Evolutionary conservation across 331 rosid species (phyloP).

Genomic region (Spiraea crenata): DNA sequence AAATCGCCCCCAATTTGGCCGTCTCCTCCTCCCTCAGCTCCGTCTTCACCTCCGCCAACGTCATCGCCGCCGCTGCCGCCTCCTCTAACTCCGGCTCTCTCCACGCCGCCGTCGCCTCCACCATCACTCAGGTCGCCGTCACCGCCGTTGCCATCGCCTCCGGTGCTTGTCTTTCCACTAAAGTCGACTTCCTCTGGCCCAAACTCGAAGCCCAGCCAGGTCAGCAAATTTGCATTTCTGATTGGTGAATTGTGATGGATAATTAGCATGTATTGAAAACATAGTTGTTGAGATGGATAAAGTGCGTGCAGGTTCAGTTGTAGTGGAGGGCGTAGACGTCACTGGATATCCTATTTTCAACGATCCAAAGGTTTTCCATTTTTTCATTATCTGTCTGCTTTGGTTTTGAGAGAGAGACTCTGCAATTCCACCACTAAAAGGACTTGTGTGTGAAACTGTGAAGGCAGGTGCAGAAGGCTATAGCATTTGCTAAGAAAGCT

Average conservation of each 20-base stretch:
- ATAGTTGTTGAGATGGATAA: too few species aligned
- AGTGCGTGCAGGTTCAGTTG: slow-evolving; percentile 54
- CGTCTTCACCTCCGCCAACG: slow-evolving; percentile 56
- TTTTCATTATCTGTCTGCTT: slow-evolving; percentile 27
- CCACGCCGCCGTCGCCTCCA: slow-evolving; percentile 86
- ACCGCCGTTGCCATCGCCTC: slow-evolving; percentile 97
- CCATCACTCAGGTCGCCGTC: slow-evolving; percentile 94
- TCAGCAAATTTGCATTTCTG: not conserved
- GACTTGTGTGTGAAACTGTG: slow-evolving; percentile 38
- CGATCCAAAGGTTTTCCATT: slow-evolving; percentile 74
- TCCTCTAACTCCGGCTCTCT: slow-evolving; percentile 49
- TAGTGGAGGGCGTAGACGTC: slow-evolving; percentile 88
- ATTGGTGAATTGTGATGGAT: too few species aligned
- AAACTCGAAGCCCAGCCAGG: slow-evolving; percentile 84
- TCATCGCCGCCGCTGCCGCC: slow-evolving; percentile 64
- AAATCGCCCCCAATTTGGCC: slow-evolving; percentile 37
- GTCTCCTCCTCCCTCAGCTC: slow-evolving; percentile 60
- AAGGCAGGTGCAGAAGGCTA: slow-evolving; percentile 99
- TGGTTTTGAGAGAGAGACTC: not conserved
- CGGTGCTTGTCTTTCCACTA: slow-evolving; percentile 95
- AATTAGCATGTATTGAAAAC: too few species aligned
- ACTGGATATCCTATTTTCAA: slow-evolving; percentile 77
- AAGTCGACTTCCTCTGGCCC: slow-evolving; percentile 96
- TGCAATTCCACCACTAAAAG: slow-evolving; percentile 41
- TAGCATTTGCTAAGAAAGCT: slow-evolving; percentile 85